phyloP scores from a whole-genome alignment of 352 stramenopile species.

The Globisporangium abappressorium region DNA sequence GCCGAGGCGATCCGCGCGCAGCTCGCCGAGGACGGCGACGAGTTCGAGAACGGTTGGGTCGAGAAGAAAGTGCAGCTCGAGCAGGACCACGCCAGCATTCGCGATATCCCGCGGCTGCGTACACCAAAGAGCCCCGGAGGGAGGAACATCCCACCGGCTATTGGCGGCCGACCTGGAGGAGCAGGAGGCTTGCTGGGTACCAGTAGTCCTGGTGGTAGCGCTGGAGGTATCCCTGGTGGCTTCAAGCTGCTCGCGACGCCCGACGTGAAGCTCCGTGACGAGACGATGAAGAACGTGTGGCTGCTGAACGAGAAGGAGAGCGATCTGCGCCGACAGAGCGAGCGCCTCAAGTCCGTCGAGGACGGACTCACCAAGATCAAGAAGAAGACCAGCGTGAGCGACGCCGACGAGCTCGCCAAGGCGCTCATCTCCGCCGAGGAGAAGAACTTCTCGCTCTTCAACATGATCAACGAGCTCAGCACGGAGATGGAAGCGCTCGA shows the following conservation, averaged over 20 bases:
- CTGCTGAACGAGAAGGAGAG: constrained; percentile 75
- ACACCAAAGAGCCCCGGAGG: constrained; percentile 49
- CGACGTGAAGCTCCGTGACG: constrained; percentile 68
- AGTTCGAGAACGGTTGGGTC: constrained; percentile 85
- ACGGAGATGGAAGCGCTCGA: constrained; percentile 88
- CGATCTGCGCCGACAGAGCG: constrained; percentile 68
- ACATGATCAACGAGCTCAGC: constrained; percentile 93
- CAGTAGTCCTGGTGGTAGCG: background rate
- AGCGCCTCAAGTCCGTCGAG: constrained; percentile 68
- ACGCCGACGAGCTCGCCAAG: constrained; percentile 81
- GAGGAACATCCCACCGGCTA: background rate
- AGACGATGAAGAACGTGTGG: constrained; percentile 74
- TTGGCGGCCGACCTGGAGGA: background rate
- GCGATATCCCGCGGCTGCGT: constrained; percentile 64
- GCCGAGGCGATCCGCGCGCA: constrained; percentile 71
- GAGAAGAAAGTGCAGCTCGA: constrained; percentile 85
- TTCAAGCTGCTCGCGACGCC: constrained; percentile 67
- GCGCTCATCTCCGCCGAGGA: constrained; percentile 88
- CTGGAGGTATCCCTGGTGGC: constrained; percentile 18
- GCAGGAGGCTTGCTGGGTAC: background rate
- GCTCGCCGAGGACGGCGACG: constrained; percentile 71
- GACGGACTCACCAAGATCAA: constrained; percentile 86
- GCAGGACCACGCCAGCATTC: constrained; percentile 73
- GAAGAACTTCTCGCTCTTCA: constrained; percentile 95
- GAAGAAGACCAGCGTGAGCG: constrained; percentile 82